Evolutionary conservation across 192 early-diverging fungal species (phyloP).

Genomic region (Mortierella claussenii): DNA sequence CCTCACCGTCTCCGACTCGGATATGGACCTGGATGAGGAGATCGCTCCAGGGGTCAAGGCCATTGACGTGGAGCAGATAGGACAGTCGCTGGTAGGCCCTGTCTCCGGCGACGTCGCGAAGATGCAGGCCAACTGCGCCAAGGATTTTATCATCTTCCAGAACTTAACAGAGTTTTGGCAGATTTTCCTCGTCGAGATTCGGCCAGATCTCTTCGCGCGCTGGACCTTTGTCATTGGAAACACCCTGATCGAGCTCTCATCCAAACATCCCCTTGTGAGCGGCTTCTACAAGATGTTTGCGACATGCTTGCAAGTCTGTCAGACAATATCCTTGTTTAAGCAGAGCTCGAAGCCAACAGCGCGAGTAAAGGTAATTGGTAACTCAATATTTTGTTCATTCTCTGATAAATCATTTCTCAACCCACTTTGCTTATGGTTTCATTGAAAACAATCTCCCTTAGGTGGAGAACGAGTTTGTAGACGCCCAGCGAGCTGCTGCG

Average conservation of each 20-base stretch:
- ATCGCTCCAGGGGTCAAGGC: background rate
- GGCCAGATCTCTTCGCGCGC: slow-evolving; percentile 53
- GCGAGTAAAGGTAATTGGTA: background rate
- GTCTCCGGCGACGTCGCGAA: slow-evolving; percentile 60
- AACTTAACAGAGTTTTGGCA: slow-evolving; percentile 76
- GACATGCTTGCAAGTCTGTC: slow-evolving; percentile 56
- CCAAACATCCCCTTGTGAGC: slow-evolving; percentile 70
- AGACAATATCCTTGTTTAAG: slow-evolving; percentile 51
- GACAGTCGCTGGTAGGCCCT: slow-evolving; percentile 13
- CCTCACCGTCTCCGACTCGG: slow-evolving; percentile 39
- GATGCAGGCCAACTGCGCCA: slow-evolving; percentile 63
- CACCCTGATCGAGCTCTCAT: slow-evolving; percentile 61
- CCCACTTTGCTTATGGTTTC: background rate
- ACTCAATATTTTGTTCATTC: no score
- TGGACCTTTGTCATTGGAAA: slow-evolving; percentile 72
- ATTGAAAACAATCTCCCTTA: background rate
- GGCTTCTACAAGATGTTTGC: slow-evolving; percentile 79
- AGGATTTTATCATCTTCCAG: slow-evolving; percentile 75
- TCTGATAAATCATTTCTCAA: no score
- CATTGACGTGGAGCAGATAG: background rate
- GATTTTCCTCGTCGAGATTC: slow-evolving; percentile 57
- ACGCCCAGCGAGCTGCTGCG: slow-evolving; percentile 23
- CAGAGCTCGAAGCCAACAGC: background rate
- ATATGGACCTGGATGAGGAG: slow-evolving; percentile 56
- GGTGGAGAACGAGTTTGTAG: slow-evolving; percentile 12